Conservation (phyloP, 169 alveolate genomes). For the Fabrea salina region DNA sequence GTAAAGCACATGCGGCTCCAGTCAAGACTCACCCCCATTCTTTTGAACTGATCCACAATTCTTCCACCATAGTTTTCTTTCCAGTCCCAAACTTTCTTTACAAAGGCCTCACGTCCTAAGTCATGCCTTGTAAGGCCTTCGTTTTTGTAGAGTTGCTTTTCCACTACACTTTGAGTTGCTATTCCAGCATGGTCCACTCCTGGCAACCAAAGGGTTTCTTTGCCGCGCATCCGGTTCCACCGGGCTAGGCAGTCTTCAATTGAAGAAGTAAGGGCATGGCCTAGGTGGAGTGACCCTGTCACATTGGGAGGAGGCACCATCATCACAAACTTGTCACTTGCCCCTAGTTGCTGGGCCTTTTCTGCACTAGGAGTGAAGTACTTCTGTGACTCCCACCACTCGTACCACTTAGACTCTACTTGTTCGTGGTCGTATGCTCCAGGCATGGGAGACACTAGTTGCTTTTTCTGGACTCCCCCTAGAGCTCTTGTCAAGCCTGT, state of each 20-base stretch:
- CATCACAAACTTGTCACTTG: constrained; percentile 87
- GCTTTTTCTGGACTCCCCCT: neutral
- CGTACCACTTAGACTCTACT: constrained; percentile 36
- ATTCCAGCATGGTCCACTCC: constrained; percentile 99
- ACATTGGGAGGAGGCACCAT: constrained; percentile 99
- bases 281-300: constrained; percentile 99
- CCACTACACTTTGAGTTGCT: constrained; percentile 99
- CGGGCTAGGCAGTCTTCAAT: constrained; percentile 97
- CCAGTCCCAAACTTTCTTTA: constrained; percentile 97
- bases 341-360: constrained; percentile 67
- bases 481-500: neutral
- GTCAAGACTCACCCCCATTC: constrained; percentile 93
- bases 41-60: constrained; percentile 88
- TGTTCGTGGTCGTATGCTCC: constrained; percentile 5
- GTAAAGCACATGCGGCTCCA: constrained; percentile 98
- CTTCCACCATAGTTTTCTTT: constrained; percentile 95
- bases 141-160: constrained; percentile 90
- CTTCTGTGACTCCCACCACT: constrained; percentile 92
- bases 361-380: constrained; percentile 83
- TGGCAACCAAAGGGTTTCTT: constrained; percentile 96
- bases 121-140: constrained; percentile 94
- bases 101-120: constrained; percentile 94
- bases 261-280: constrained; percentile 98
- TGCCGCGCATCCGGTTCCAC: constrained; percentile 96
- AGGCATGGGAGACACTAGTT: constrained; percentile 23